Conservation (phyloP, 164 flowering plant species). For the Berberis vulgaris region DNA sequence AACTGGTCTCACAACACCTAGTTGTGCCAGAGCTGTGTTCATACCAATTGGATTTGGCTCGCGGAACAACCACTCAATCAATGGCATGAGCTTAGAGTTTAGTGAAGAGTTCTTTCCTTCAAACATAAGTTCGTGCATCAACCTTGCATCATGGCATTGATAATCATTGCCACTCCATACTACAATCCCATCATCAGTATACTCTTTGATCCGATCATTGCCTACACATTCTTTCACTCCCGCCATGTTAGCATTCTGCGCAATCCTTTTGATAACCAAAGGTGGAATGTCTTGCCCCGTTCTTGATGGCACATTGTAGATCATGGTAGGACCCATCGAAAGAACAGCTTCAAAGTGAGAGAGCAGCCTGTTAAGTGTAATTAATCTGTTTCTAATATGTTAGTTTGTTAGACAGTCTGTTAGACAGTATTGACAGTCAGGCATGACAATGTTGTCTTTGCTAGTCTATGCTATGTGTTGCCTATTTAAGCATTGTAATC, state of each 20-base stretch:
- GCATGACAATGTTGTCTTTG: too few relatives aligned
- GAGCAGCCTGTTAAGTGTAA: too few relatives aligned
- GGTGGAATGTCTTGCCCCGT: slow-evolving; percentile 94
- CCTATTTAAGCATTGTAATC: too few relatives aligned
- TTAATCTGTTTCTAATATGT: too few relatives aligned
- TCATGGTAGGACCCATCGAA: slow-evolving; percentile 75
- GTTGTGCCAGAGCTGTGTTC: slow-evolving; percentile 82
- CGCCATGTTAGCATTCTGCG: slow-evolving; percentile 52
- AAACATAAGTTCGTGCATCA: slow-evolving; percentile 63
- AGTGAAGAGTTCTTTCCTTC: slow-evolving; percentile 46
- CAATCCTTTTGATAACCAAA: slow-evolving; percentile 36
- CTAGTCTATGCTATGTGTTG: too few relatives aligned
- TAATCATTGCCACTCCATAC: slow-evolving; percentile 93
- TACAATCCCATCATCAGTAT: slow-evolving; percentile 46
- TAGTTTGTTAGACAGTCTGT: too few relatives aligned
- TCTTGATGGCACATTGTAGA: slow-evolving; percentile 75
- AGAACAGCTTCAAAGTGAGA: slow-evolving; percentile 68
- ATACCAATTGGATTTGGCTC: slow-evolving; percentile 86
- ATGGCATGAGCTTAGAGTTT: slow-evolving; percentile 55
- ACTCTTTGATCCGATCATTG: slow-evolving; percentile 50
- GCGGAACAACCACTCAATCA: slow-evolving; percentile 61
- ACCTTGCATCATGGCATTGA: slow-evolving; percentile 72
- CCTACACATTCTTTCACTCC: slow-evolving; percentile 90
- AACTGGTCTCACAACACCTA: slow-evolving; percentile 79
- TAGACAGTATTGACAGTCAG: too few relatives aligned